These are phyloP conservation scores for Coccomyxa sp. DNA, from an alignment of 139 green algal genomes.

Conservation along the genomic window DNA sequence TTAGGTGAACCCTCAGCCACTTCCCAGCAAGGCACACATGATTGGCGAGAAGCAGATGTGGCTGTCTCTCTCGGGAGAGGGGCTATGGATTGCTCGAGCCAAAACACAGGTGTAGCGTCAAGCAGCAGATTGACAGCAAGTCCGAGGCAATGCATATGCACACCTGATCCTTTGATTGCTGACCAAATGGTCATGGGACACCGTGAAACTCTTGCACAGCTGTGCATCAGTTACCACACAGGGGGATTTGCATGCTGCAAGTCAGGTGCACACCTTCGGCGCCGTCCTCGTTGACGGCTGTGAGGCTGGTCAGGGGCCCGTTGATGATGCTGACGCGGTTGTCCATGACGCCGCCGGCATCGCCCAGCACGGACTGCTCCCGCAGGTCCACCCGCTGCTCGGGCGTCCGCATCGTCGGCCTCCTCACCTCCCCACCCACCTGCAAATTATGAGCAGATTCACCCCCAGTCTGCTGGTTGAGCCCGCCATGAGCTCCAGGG, in stretches of 20 bases:
- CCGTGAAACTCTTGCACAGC: not conserved
- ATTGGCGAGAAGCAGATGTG: too few species aligned
- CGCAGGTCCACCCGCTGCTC: constrained; percentile 41
- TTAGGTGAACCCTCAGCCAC: too few species aligned
- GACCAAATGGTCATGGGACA: too few species aligned
- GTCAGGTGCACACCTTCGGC: not conserved
- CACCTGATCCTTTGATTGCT: too few species aligned
- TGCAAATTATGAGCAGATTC: constrained; percentile 33
- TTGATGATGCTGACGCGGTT: too few species aligned
- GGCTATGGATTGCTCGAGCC: too few species aligned
- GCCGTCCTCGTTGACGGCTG: not conserved
- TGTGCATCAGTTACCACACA: not conserved
- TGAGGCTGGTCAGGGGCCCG: not conserved
- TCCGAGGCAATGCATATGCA: too few species aligned
- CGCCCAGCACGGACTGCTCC: constrained; percentile 14
- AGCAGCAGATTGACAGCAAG: too few species aligned
- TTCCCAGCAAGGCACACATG: too few species aligned
- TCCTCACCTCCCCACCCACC: constrained; percentile 6
- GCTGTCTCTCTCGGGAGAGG: too few species aligned
- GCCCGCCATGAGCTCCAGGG: constrained; percentile 7
- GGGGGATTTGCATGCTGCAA: too few species aligned
- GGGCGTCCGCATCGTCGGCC: not conserved
- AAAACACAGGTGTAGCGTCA: too few species aligned
- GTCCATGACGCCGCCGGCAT: not conserved
- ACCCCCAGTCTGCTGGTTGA: constrained; percentile 25